Base-by-base conservation (phyloP, 176 grass and related monocot genomes). In the Neostapfia colusana region DNA sequence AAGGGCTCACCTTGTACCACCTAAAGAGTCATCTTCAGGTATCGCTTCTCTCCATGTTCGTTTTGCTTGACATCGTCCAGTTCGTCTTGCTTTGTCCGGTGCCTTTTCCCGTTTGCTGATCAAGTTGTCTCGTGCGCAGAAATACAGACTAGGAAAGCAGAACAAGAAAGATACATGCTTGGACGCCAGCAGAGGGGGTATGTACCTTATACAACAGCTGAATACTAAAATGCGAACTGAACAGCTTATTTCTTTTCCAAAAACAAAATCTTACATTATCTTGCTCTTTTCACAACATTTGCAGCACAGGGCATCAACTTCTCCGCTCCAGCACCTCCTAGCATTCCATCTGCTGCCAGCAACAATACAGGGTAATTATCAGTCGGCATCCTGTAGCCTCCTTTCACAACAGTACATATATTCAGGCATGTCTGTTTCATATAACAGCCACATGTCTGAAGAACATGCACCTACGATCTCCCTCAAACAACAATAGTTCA, bases 1-100 rank as follows among this genome's bases (percentile, higher is more conserved):
- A 92, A 88, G 95, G 91, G 72, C 85, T 95, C 70, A 99, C 89
- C 14, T 55, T 99, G 74, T 99, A 92, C 87, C 95, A 99, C 79
- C 83, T 99, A 11, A 95, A 95, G 77, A 95, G 95, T 17, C 95
- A 99, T 80, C 92, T 95, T 85, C 95, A 94, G 89, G 95, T 98
- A 57, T 11, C 49, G 20, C 17, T 62, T 75, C n/a, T 20, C 53
- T 65, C 20, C 74, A 39, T 18, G 11, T 64, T 65, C 75, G 8
- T 60, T 18, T 2, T 35, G 57, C 15, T 0, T 26, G 18, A 9
- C 51, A 1, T 69, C 12, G 7, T 10, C 14, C 24, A 48, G 0
- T 74, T 60, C 49, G 13, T 63, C 77, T 74, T 27, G 15, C 37
- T 65, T 35, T 42, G 4, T 4, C 16, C n/a, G 3, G 7, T 39